Conservation (phyloP, 768 basidiomycete species). For the Collybia sp. region DNA sequence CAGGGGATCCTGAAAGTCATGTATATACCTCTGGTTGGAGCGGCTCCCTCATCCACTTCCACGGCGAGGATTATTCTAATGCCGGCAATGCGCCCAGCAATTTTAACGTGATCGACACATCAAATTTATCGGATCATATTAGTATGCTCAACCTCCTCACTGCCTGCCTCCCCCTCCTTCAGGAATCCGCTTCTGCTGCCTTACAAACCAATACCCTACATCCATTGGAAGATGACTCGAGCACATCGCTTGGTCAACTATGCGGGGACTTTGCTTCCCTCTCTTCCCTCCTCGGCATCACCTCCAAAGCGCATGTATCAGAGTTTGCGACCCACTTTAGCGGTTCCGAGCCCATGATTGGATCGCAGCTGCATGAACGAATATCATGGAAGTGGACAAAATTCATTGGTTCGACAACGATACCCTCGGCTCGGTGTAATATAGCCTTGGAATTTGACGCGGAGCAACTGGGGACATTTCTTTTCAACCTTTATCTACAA, state of each 20-base stretch:
- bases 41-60: conserved; percentile 22
- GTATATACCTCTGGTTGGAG: conserved; percentile 32
- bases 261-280: conserved; percentile 36
- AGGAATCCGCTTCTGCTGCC: conserved; percentile 19
- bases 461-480: conserved; percentile 27
- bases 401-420: too few relatives aligned
- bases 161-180: conserved; percentile 31
- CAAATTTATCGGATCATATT: conserved; percentile 44
- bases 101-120: conserved; percentile 47
- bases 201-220: conserved; percentile 38
- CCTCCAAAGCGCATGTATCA: conserved; percentile 32
- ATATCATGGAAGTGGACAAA: too few relatives aligned
- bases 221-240: conserved; percentile 19
- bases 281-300: conserved; percentile 35
- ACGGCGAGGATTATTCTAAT: conserved; percentile 23
- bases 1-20: conserved; percentile 15
- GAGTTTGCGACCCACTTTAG: conserved; percentile 25
- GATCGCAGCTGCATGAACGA: too few relatives aligned
- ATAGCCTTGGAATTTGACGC: conserved; percentile 19
- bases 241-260: conserved; percentile 17
- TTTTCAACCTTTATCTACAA: conserved; percentile 37
- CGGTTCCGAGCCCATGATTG: too few relatives aligned
- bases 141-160: conserved; percentile 41
- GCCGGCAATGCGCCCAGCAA: conserved; percentile 20
- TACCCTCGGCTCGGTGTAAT: neutral